Evolutionary conservation across 1,139 yeast species (phyloP).

Genomic region (Kurtzmaniella quercitrusa): DNA sequence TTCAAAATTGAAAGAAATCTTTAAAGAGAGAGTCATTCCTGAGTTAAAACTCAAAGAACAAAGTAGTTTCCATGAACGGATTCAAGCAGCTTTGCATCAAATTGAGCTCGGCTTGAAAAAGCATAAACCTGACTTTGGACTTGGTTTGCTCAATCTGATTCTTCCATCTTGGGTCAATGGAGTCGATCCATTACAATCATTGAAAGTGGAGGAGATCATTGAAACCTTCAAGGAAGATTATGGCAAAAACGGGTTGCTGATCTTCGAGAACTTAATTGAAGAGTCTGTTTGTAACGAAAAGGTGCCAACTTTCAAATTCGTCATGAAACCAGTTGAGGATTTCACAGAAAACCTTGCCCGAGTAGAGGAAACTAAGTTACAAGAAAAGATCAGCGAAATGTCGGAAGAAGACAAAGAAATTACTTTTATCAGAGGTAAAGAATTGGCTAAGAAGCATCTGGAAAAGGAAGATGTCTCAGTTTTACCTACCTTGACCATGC

Average conservation of each 20-base stretch:
- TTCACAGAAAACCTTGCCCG: slow-evolving; percentile 45
- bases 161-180: slow-evolving; percentile 84
- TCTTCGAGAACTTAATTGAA: slow-evolving; percentile 58
- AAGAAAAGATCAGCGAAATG: slow-evolving; percentile 38
- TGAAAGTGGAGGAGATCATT: slow-evolving; percentile 64
- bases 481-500: slow-evolving; percentile 69
- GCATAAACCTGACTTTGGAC: slow-evolving; percentile 87
- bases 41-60: slow-evolving; percentile 33
- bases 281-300: slow-evolving; percentile 43
- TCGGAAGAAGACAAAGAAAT: slow-evolving; percentile 53
- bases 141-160: slow-evolving; percentile 67
- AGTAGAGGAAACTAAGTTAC: slow-evolving; percentile 57
- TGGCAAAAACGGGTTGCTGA: slow-evolving; percentile 44
- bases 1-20: slow-evolving; percentile 38
- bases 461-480: slow-evolving; percentile 69
- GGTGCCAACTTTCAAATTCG: slow-evolving; percentile 59
- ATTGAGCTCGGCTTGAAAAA: slow-evolving; percentile 79
- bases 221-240: slow-evolving; percentile 59
- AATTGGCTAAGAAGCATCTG: slow-evolving; percentile 59
- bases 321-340: slow-evolving; percentile 65
- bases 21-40: slow-evolving; percentile 33
- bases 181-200: slow-evolving; percentile 60
- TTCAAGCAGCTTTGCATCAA: slow-evolving; percentile 85
- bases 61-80: slow-evolving; percentile 56
- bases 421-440: slow-evolving; percentile 56